phyloP scores from a whole-genome alignment of 108 stramenopile genomes.

The Conticribra guillardii region DNA sequence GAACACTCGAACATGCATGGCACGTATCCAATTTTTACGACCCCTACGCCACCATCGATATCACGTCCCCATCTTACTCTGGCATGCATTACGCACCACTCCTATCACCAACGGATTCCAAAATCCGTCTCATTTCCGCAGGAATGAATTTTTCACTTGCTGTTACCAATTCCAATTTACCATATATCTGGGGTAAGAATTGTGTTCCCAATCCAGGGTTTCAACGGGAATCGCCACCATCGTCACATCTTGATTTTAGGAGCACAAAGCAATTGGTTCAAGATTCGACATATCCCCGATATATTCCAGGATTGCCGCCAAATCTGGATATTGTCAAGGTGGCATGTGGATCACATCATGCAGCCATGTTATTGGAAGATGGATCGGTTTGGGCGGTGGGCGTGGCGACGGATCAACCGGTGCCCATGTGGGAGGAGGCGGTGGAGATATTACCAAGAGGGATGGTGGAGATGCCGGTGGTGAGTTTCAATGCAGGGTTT shows the following conservation, averaged over 20 bases:
- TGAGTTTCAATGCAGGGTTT: conserved; percentile 78
- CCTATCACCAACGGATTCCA: conserved; percentile 37
- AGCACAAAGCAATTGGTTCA: conserved; percentile 52
- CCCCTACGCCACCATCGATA: conserved; percentile 37
- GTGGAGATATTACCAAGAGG: conserved; percentile 75
- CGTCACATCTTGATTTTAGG: background rate
- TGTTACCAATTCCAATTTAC: conserved; percentile 64
- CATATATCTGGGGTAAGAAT: conserved; percentile 88
- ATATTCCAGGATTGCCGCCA: conserved; percentile 64
- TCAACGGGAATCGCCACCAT: conserved; percentile 9
- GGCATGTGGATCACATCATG: conserved; percentile 86
- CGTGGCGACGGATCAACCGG: conserved; percentile 71
- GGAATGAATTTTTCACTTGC: conserved; percentile 81
- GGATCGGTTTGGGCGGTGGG: conserved; percentile 86
- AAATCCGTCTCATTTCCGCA: conserved; percentile 52
- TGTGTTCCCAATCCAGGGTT: conserved; percentile 40
- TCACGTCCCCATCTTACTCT: background rate
- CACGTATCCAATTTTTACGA: conserved; percentile 44
- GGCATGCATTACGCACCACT: conserved; percentile 41
- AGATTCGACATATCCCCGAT: conserved; percentile 56
- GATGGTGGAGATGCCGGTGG: conserved; percentile 52
- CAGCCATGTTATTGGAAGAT: conserved; percentile 82
- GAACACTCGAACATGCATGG: conserved; percentile 49
- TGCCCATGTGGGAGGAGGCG: conserved; percentile 66
- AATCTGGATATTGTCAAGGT: conserved; percentile 55